phyloP scores from a whole-genome alignment of 306 rosid species.

The Prunus davidiana region DNA sequence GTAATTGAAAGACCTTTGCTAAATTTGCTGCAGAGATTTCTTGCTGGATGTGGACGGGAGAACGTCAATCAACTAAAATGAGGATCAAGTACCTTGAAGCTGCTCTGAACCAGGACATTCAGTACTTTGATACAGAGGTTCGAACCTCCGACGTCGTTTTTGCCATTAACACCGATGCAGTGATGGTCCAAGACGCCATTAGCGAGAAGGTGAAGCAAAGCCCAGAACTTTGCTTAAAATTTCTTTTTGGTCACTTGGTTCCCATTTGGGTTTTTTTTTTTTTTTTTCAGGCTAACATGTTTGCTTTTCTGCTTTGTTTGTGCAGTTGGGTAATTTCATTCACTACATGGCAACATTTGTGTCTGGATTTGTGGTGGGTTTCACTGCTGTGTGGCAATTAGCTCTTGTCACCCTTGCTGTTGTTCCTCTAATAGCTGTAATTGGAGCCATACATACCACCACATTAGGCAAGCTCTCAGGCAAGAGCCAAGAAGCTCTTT shows the following conservation, averaged over 20 bases:
- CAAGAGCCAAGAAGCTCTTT: conserved; percentile 86
- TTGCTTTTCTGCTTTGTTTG: conserved; percentile 1
- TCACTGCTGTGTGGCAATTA: conserved; percentile 97
- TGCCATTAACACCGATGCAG: conserved; percentile 90
- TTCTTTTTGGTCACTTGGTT: neutral
- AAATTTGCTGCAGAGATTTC: conserved; percentile 72
- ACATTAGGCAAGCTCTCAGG: conserved; percentile 80
- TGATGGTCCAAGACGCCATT: conserved; percentile 96
- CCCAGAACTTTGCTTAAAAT: neutral
- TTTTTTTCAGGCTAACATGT: neutral
- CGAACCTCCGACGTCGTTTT: conserved; percentile 92
- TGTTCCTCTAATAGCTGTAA: conserved; percentile 90
- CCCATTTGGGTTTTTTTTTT: neutral
- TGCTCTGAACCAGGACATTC: conserved; percentile 85
- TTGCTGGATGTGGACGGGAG: conserved; percentile 99
- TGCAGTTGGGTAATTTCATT: conserved; percentile 92
- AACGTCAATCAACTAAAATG: conserved; percentile 92
- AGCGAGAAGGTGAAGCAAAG: conserved; percentile 79
- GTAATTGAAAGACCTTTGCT: conserved; percentile 7
- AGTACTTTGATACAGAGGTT: conserved; percentile 85
- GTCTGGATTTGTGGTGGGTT: conserved; percentile 93
- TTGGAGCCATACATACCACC: conserved; percentile 82
- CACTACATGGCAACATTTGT: conserved; percentile 99
- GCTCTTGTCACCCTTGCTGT: conserved; percentile 93
- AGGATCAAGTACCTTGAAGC: conserved; percentile 92